Conservation (phyloP, 208 protist species). For the Crithidia bombi region DNA sequence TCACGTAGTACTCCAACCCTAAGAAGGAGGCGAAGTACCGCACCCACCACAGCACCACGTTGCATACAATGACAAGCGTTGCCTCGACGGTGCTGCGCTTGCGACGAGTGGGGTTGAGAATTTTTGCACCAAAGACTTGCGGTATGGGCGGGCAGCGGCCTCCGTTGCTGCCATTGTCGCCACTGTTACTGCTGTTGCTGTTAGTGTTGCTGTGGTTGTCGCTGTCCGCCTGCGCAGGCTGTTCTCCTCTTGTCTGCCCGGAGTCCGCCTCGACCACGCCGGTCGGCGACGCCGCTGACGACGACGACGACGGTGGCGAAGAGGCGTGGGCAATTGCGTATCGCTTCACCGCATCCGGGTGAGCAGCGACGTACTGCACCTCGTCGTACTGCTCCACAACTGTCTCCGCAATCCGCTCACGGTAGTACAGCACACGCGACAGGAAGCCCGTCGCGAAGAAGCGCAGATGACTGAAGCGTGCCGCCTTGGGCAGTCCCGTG, state of each 20-base stretch:
- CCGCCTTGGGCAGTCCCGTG: constrained; percentile 86
- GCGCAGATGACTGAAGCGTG: constrained; percentile 70
- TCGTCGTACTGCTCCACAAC: constrained; percentile 34
- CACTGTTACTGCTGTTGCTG: not conserved
- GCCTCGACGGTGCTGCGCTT: constrained; percentile 22
- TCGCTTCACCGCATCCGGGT: constrained; percentile 8
- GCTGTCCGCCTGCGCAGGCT: too few species aligned
- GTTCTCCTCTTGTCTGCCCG: too few species aligned
- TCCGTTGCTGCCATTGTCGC: not conserved
- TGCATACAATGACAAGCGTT: constrained; percentile 18
- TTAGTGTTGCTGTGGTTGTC: too few species aligned
- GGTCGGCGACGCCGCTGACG: not conserved
- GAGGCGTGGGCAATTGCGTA: not conserved
- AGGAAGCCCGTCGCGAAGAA: constrained; percentile 68
- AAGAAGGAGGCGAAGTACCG: constrained; percentile 20
- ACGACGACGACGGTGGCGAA: constrained; percentile 8
- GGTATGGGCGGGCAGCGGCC: constrained; percentile 11
- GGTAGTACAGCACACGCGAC: constrained; percentile 45
- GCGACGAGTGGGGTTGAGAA: constrained; percentile 11
- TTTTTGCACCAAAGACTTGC: constrained; percentile 23
- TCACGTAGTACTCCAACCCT: constrained; percentile 22
- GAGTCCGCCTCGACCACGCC: not conserved
- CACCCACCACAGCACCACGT: constrained; percentile 25
- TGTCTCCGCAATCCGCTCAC: constrained; percentile 33
- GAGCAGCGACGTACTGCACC: constrained; percentile 10